Base-by-base conservation (phyloP, 2,329 filamentous ascomycete genomes). In the Colletotrichum theobromicola region DNA sequence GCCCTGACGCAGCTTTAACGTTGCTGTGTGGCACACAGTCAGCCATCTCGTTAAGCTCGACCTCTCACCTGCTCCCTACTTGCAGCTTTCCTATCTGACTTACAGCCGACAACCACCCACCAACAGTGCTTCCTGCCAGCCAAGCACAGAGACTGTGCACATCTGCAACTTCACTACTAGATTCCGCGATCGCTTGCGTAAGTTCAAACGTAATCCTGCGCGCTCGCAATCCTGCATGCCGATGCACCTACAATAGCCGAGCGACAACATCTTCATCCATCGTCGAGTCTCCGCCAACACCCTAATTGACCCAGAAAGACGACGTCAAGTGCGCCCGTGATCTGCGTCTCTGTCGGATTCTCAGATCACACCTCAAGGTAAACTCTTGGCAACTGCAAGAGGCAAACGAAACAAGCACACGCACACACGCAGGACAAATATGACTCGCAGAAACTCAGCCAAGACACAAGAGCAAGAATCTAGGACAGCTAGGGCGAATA, bases 181-280 rank as follows among this genome's bases (percentile, higher is more conserved):
- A 42, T 74, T 61, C 72, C 21, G 55, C 69, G 72, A 67, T 75
- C 42, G 72, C 68, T 74, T 75, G 68, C 68, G 72, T 72, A 72
- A 75, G 62, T 72, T 34, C 13, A 30, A 57, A 58, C 68, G 72
- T 75, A 75, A 75, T 67, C 46, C 18, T 67, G 57, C 57, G 37
- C 32, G 37, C 32, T 55, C 50, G 16, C 57, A 26, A 50, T 34
- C 37, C 35, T 62, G 57, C 72, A 62, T 72, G 62, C 57, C 63
- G 62, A 72, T 63, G 30, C 55, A 55, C 72, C 72, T 72, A 35
- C 57, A 72, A 67, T 72, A 75, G 34, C 72, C 68, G 72, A 75
- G 42, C 42, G 37, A 42, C 72, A 72, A 24, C 28, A 26, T 55
- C 16, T 35, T 15, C 67, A 42, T 72, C 34, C 57, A 34, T 42